Evolutionary conservation across 1,139 yeast species (phyloP).

Genomic region (Suhomyces kunorum): DNA sequence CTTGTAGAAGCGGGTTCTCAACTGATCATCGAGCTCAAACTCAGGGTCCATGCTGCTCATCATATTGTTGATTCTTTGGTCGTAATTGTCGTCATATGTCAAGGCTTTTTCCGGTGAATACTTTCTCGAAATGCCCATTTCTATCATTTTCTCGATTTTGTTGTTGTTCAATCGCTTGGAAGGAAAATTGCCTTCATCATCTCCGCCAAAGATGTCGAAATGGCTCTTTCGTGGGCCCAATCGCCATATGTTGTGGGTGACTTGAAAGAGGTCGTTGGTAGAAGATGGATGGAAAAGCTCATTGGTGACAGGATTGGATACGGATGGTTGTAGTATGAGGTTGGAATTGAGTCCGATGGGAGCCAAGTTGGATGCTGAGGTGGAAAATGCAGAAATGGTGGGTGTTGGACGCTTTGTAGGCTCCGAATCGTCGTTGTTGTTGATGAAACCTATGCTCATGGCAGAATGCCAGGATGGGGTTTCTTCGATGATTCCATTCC

Average conservation of each 20-base stretch:
- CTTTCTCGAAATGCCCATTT: slow-evolving; percentile 21
- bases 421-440: slow-evolving; percentile 8
- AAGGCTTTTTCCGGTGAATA: not conserved
- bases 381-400: slow-evolving; percentile 1
- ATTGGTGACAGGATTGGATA: slow-evolving; percentile 5
- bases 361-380: not conserved
- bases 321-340: slow-evolving; percentile 8
- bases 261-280: slow-evolving; percentile 41
- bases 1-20: slow-evolving; percentile 46
- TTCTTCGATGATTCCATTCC: slow-evolving; percentile 8
- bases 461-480: not conserved
- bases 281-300: slow-evolving; percentile 8
- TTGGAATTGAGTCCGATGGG: slow-evolving; percentile 7
- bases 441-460: slow-evolving; percentile 9
- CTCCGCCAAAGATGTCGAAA: slow-evolving; percentile 10
- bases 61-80: slow-evolving; percentile 11
- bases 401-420: slow-evolving; percentile 6
- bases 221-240: slow-evolving; percentile 7
- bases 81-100: slow-evolving; percentile 1
- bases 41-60: slow-evolving; percentile 16
- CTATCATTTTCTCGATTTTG: slow-evolving; percentile 41
- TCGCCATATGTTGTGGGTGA: slow-evolving; percentile 33
- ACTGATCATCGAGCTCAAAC: slow-evolving; percentile 41
- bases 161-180: slow-evolving; percentile 33
- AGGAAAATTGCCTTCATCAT: slow-evolving; percentile 15